Evolutionary conservation across 441 rosid genomes (phyloP).

Genomic region (Capsella rubella): DNA sequence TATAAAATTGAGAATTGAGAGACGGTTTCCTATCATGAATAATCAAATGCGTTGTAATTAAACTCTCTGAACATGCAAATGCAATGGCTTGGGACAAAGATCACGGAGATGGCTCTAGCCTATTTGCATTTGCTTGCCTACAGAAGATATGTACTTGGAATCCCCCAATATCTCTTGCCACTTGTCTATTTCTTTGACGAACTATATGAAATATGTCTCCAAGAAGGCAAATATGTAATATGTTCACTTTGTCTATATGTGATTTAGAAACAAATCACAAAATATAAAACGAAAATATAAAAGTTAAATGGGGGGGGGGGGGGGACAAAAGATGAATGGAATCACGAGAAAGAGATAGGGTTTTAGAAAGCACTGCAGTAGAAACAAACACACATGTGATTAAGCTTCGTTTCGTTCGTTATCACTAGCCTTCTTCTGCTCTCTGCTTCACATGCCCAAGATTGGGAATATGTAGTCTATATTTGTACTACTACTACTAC

Average conservation of each 20-base stretch:
- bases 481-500: constrained; percentile 3
- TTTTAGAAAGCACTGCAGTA: constrained; percentile 2
- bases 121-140: background rate
- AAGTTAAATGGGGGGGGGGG: background rate
- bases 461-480: constrained; percentile 42
- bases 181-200: constrained; percentile 5
- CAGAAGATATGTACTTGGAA: constrained; percentile 5
- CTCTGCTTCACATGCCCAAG: constrained; percentile 42
- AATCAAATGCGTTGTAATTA: background rate
- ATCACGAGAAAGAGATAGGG: constrained; percentile 41
- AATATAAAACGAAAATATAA: background rate
- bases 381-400: constrained; percentile 40
- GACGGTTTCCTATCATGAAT: background rate
- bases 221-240: background rate
- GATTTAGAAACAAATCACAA: constrained; percentile 19
- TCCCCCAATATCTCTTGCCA: constrained; percentile 1
- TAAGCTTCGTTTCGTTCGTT: constrained; percentile 32
- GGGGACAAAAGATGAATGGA: background rate
- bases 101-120: constrained; percentile 21
- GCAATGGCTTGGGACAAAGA: background rate
- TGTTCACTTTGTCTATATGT: too few relatives aligned
- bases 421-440: constrained; percentile 24
- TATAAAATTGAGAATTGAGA: background rate
- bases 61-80: background rate
- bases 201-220: constrained; percentile 18